Evolutionary conservation across 2,329 filamentous ascomycete species (phyloP), one percentile per base, ranked within the genome.

Genomic region (Thelonectria rubi): DNA sequence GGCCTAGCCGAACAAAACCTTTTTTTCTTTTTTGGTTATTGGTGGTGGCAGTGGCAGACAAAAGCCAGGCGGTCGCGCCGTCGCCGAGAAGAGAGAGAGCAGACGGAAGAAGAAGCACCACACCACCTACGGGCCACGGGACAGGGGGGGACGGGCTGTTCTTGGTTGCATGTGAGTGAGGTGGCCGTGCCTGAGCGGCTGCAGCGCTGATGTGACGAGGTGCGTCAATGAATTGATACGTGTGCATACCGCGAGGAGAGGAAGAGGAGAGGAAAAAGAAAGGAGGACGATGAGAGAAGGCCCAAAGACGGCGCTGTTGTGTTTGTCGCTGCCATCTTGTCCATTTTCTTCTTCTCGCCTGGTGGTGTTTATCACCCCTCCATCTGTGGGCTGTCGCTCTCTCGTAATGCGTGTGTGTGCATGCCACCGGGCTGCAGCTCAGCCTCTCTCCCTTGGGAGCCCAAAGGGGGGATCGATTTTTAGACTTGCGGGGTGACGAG

Each of bases 21-120:
- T 20, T 53, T 55, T 56, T 55, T 20, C 37, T 32, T 60, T 54
- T 55, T 59, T 62, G 52, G 51, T 5, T 32, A 5, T 30, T 37
- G 24, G 10, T 39, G 18, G 51, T 46, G 51, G 24, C 37, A 54
- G 51, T 52, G 49, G 34, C 18, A 46, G 18, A 24, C 18, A 46
- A 4, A 24, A 24, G 2, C 8, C 14, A 46, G 37, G 53, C 45
- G 53, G 53, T 46, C 32, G 37, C 45, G 42, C 52, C 34, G 54
- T 56, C 24, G 17, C 42, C 45, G 54, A 56, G 24, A 12, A 17
- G 43, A 17, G 40, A 17, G 18, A 20, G 15, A 12, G 5, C 18
- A 17, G n/a, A 43, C 9, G n/a, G 18, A 20, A 43, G 32, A 20
- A 32, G 37, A 43, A 14, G 45, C 18, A 32, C 45, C 34, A 37